Conservation (phyloP, 805 yeast species). For the Cyberlindnera maritima region DNA sequence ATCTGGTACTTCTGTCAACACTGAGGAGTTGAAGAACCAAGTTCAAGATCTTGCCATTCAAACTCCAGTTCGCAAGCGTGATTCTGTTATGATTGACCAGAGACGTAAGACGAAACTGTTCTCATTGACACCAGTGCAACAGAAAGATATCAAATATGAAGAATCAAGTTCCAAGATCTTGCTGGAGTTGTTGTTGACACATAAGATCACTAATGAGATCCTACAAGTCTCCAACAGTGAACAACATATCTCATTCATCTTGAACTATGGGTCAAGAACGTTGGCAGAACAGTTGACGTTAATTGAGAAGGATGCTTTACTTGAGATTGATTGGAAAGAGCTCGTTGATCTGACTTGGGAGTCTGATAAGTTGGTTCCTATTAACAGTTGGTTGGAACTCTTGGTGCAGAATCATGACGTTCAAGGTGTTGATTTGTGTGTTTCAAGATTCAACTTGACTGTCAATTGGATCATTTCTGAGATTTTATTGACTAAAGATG, state of each 20-base stretch:
- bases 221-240: conserved; percentile 31
- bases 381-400: conserved; percentile 80
- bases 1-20: conserved; percentile 19
- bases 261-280: conserved; percentile 63
- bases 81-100: conserved; percentile 34
- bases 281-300: conserved; percentile 82
- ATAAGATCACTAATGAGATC: conserved; percentile 22
- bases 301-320: conserved; percentile 79
- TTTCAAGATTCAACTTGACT: conserved; percentile 82
- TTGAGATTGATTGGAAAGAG: conserved; percentile 91
- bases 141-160: conserved; percentile 22
- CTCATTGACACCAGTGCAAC: conserved; percentile 33
- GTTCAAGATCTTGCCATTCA: conserved; percentile 21
- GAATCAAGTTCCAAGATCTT: conserved; percentile 32
- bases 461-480: conserved; percentile 93
- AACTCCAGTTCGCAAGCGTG: conserved; percentile 20
- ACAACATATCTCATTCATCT: conserved; percentile 77
- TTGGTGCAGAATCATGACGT: conserved; percentile 53
- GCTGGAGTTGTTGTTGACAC: conserved; percentile 36
- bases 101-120: conserved; percentile 37
- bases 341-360: conserved; percentile 76
- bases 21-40: conserved; percentile 18
- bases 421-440: conserved; percentile 79
- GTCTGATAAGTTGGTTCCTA: conserved; percentile 55
- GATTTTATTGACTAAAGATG: conserved; percentile 63